Conservation (phyloP, 208 protist genomes). For the Crithidia thermophila region DNA sequence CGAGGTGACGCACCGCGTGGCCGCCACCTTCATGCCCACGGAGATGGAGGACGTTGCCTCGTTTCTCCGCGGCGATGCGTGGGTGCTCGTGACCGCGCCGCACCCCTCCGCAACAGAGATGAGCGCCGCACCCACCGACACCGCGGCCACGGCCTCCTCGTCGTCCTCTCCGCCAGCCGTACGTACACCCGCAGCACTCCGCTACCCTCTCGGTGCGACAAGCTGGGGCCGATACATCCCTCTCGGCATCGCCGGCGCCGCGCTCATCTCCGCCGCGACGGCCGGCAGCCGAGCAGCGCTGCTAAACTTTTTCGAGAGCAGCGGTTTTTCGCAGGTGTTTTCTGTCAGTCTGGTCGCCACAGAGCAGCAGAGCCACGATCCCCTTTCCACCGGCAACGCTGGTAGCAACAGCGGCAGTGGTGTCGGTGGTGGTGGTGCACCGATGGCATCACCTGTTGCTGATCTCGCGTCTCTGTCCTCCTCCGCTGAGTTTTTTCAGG, state of each 20-base stretch:
- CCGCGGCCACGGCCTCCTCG: not conserved
- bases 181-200: too few species aligned
- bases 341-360: slow-evolving; percentile 42
- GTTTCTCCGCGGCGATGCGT: slow-evolving; percentile 50
- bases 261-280: slow-evolving; percentile 45
- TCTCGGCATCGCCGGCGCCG: slow-evolving; percentile 58
- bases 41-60: slow-evolving; percentile 55
- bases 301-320: slow-evolving; percentile 43
- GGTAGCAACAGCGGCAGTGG: not conserved
- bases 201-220: slow-evolving; percentile 32
- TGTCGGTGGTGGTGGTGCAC: too few species aligned
- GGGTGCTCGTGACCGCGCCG: slow-evolving; percentile 4
- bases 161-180: too few species aligned
- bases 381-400: not conserved
- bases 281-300: slow-evolving; percentile 43
- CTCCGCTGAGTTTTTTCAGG: not conserved
- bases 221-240: slow-evolving; percentile 62
- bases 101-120: not conserved
- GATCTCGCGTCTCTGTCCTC: too few species aligned
- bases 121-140: not conserved
- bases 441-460: too few species aligned
- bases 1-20: slow-evolving; percentile 48
- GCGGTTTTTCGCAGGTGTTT: slow-evolving; percentile 54
- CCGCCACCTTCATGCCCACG: slow-evolving; percentile 57
- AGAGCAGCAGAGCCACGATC: slow-evolving; percentile 21